These are phyloP conservation scores for Ambrosia trifida DNA, from an alignment of 129 eudicot genomes.

Conservation along the genomic window DNA sequence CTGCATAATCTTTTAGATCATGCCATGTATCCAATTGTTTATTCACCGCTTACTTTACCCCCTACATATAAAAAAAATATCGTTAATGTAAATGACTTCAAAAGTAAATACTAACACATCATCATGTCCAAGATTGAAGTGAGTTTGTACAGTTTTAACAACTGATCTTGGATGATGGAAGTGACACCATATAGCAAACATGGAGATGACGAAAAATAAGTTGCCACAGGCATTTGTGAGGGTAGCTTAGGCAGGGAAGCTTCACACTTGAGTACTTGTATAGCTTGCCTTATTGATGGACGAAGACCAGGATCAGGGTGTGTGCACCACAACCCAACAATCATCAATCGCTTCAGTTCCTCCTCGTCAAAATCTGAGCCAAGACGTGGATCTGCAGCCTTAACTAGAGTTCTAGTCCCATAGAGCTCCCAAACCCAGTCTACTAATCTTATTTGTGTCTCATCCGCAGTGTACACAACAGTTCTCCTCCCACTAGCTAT, in stretches of 20 bases:
- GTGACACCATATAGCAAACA: not conserved
- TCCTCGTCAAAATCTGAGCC: not conserved
- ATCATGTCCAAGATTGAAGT: not conserved
- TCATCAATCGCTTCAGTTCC: not conserved
- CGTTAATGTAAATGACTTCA: not conserved
- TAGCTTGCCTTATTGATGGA: not conserved
- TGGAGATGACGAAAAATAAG: not conserved
- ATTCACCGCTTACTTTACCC: too few species aligned
- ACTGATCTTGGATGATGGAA: not conserved
- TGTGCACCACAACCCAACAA: not conserved
- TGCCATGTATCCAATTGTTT: too few species aligned
- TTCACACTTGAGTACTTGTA: not conserved
- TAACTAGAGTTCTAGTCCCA: not conserved
- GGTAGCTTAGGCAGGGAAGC: not conserved
- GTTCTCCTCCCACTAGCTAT: not conserved
- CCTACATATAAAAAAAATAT: too few species aligned
- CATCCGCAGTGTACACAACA: not conserved
- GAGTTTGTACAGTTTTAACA: not conserved
- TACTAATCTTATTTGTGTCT: not conserved
- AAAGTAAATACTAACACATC: not conserved
- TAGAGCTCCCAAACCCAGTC: not conserved
- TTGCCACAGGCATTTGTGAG: not conserved
- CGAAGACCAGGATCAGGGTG: not conserved
- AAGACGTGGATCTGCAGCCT: not conserved
- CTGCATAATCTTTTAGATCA: too few species aligned